Percentiles rank a stretch among this genome's conserved stretches.
Evolutionary conservation across 495 filamentous ascomycete species (phyloP).

Genomic region (Darksidea phi): DNA sequence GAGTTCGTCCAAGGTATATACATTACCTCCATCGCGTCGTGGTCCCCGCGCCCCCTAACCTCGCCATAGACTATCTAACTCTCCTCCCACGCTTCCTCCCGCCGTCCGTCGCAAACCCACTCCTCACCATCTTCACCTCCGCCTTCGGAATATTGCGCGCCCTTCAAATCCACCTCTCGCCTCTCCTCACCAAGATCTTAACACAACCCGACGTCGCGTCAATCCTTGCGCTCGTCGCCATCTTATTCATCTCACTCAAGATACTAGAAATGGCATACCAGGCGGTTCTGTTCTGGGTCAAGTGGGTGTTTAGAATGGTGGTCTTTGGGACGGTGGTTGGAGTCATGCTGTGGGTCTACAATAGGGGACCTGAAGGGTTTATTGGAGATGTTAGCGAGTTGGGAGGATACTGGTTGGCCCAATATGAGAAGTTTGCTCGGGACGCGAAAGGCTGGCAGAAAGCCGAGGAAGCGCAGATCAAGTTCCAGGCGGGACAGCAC

Average conservation of each 20-base stretch:
- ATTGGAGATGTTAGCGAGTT: constrained; percentile 58
- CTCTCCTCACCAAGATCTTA: constrained; percentile 52
- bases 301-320: constrained; percentile 55
- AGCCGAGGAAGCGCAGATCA: constrained; percentile 33
- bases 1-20: not conserved
- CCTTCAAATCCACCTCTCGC: constrained; percentile 39
- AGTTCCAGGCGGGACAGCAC: not conserved
- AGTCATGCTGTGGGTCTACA: constrained; percentile 57
- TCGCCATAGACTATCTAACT: not conserved
- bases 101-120: not conserved
- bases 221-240: constrained; percentile 54
- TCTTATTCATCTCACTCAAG: constrained; percentile 62
- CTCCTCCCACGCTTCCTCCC: constrained; percentile 2
- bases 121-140: constrained; percentile 18
- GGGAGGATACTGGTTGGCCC: constrained; percentile 51
- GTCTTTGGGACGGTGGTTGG: constrained; percentile 59
- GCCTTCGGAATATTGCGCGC: constrained; percentile 6
- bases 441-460: constrained; percentile 19
- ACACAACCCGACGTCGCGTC: constrained; percentile 61
- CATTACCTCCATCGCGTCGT: not conserved
- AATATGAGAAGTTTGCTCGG: constrained; percentile 44
- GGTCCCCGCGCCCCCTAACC: not conserved
- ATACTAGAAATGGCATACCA: constrained; percentile 66
- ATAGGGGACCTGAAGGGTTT: constrained; percentile 61
- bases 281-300: constrained; percentile 71